phyloP scores from a whole-genome alignment of 352 stramenopile genomes.

The Thalassiosira hispida region DNA sequence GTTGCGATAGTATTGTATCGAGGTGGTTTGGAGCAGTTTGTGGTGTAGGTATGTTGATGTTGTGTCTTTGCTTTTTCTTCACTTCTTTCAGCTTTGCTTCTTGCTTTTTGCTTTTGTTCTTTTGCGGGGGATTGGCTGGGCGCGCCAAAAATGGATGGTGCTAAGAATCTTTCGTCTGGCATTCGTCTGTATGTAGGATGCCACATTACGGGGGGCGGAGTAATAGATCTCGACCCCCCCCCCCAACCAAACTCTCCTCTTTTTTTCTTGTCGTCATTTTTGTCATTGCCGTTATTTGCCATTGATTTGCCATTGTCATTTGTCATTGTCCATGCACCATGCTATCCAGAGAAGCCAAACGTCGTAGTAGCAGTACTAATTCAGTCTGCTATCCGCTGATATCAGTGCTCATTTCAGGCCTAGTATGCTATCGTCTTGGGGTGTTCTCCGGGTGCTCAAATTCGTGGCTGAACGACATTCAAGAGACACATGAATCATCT shows the following conservation, averaged over 20 bases:
- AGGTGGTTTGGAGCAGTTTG: neutral
- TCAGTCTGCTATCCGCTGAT: neutral
- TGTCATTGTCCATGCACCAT: no score
- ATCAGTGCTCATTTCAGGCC: slow-evolving; percentile 11
- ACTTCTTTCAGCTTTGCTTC: no score
- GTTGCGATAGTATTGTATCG: neutral
- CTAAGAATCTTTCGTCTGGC: neutral
- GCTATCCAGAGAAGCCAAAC: slow-evolving; percentile 17
- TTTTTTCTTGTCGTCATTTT: no score
- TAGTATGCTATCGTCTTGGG: slow-evolving; percentile 20
- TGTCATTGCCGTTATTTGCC: no score
- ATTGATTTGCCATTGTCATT: no score
- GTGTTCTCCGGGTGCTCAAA: slow-evolving; percentile 6
- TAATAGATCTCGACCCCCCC: no score
- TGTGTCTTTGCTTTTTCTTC: neutral
- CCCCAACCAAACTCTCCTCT: no score
- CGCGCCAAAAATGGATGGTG: neutral
- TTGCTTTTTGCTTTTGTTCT: no score
- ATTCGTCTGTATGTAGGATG: neutral
- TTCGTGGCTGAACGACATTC: slow-evolving; percentile 1
- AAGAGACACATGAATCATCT: neutral
- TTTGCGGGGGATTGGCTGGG: neutral
- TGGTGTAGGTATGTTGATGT: neutral
- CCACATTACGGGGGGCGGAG: no score
- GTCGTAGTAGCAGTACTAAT: neutral